A percentile compares a stretch with the other conserved stretches of the same genome.
These are phyloP conservation scores for Monosporozyma aquatica DNA, from an alignment of 805 yeast species.

Conservation along the genomic window DNA sequence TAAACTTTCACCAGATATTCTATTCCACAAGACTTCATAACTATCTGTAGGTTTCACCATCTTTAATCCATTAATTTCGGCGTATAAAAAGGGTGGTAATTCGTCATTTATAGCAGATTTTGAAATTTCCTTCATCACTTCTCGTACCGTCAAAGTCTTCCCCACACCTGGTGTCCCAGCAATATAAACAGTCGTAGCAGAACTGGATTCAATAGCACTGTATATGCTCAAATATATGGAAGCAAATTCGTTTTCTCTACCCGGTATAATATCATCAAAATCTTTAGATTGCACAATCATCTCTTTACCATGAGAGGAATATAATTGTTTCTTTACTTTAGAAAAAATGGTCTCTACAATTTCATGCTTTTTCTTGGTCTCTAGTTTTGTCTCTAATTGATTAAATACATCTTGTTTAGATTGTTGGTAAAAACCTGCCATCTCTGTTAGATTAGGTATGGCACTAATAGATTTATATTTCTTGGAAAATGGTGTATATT, in stretches of 20 bases:
- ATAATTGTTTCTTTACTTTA: conserved; percentile 29
- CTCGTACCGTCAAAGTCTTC: conserved; percentile 86
- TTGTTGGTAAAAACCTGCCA: conserved; percentile 21
- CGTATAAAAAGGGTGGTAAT: conserved; percentile 49
- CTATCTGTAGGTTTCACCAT: conserved; percentile 70
- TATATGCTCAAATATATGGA: conserved; percentile 61
- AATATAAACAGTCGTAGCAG: conserved; percentile 79
- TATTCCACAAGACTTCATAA: conserved; percentile 76
- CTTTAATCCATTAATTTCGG: conserved; percentile 89
- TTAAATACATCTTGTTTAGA: conserved; percentile 16
- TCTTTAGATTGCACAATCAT: conserved; percentile 32
- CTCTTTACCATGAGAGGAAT: conserved; percentile 36
- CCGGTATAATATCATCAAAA: conserved; percentile 53
- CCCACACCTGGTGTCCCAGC: conserved; percentile 99
- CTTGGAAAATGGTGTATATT: conserved; percentile 24
- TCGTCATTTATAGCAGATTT: conserved; percentile 32
- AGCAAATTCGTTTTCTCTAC: conserved; percentile 77
- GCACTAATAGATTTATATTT: conserved; percentile 20
- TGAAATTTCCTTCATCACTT: conserved; percentile 64
- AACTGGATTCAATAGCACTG: conserved; percentile 54
- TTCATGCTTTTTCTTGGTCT: conserved; percentile 34
- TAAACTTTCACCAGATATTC: conserved; percentile 50
- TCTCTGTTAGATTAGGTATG: conserved; percentile 26
- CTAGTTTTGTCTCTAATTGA: conserved; percentile 23
- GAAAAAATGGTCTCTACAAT: conserved; percentile 30